These are phyloP conservation scores for Trypanosoma grayi DNA, from an alignment of 208 protist species.

Conservation along the genomic window DNA sequence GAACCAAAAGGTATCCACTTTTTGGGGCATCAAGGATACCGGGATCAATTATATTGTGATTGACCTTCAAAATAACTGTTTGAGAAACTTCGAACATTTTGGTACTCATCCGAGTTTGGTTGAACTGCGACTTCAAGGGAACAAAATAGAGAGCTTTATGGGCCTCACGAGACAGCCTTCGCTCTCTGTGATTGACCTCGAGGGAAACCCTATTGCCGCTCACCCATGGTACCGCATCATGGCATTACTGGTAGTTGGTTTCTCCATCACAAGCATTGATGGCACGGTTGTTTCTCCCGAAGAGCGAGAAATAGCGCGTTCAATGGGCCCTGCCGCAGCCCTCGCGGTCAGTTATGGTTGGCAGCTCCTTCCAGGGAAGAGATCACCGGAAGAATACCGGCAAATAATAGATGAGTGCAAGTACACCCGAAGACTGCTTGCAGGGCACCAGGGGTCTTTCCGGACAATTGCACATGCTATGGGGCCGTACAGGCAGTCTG, in stretches of 20 bases:
- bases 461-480: slow-evolving; percentile 25
- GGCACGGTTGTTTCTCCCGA: slow-evolving; percentile 40
- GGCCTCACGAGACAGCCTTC: slow-evolving; percentile 67
- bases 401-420: slow-evolving; percentile 47
- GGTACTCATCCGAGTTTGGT: slow-evolving; percentile 70
- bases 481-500: not conserved
- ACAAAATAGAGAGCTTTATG: slow-evolving; percentile 52
- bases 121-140: slow-evolving; percentile 54
- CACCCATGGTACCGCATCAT: slow-evolving; percentile 82
- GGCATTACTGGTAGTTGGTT: slow-evolving; percentile 62
- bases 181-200: slow-evolving; percentile 45
- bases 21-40: slow-evolving; percentile 42
- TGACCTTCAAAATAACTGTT: slow-evolving; percentile 52
- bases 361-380: slow-evolving; percentile 49
- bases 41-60: slow-evolving; percentile 57
- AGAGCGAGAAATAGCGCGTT: slow-evolving; percentile 45
- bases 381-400: slow-evolving; percentile 41
- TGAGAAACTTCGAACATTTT: slow-evolving; percentile 64
- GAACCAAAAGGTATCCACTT: slow-evolving; percentile 40
- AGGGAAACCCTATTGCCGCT: slow-evolving; percentile 57
- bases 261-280: slow-evolving; percentile 60
- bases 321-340: slow-evolving; percentile 39
- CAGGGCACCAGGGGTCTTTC: not conserved
- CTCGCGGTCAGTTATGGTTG: slow-evolving; percentile 81
- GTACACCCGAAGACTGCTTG: slow-evolving; percentile 14